Base-by-base conservation (phyloP, 2,329 filamentous ascomycete genomes). In the Tympanopsis confertula region DNA sequence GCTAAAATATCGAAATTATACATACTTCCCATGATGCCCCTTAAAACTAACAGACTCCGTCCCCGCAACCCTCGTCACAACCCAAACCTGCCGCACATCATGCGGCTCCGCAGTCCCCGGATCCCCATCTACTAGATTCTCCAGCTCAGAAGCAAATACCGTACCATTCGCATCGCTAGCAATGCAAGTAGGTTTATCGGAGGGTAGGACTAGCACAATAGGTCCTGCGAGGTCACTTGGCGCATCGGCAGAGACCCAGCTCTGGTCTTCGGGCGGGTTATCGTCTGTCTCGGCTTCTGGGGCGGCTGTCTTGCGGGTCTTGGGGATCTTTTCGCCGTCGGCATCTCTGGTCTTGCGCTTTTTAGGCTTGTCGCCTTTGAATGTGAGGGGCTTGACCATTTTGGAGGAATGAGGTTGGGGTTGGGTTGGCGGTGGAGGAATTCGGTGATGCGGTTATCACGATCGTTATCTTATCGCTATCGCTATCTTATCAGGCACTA, bases 331-430 rank as follows among this genome's bases (percentile, higher is more conserved):
- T 19, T 65, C 59, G 42, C 68, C 62, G 32, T 74, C 66, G 32
- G 63, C 63, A 38, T 68, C 65, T 35, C 71, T 62, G 48, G 84
- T 78, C 71, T 94, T 95, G 57, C 86, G 75, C 69, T 95, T 95
- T 62, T 91, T 94, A 42, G 75, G 65, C 62, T 93, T 95, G 64
- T 98, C 91, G 68, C 91, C 91, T 64, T 98, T 98, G 71, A 98
- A 98, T 36, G 78, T 70, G 41, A 98, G 74, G 35, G 89, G 80
- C 58, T 94, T 95, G 49, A 94, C 81, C 84, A 91, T 91, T 43
- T 45, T 61, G 48, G n/a, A n/a, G n/a, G n/a, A n/a, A n/a, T n/a
- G n/a, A n/a, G n/a, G n/a, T n/a, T n/a, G n/a, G n/a, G n/a, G n/a
- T n/a, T n/a, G n/a, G n/a, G n/a, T n/a, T n/a, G n/a, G n/a, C n/a